Evolutionary conservation across 2,329 filamentous ascomycete species (phyloP).

Genomic region (Phialemoniopsis sp.): DNA sequence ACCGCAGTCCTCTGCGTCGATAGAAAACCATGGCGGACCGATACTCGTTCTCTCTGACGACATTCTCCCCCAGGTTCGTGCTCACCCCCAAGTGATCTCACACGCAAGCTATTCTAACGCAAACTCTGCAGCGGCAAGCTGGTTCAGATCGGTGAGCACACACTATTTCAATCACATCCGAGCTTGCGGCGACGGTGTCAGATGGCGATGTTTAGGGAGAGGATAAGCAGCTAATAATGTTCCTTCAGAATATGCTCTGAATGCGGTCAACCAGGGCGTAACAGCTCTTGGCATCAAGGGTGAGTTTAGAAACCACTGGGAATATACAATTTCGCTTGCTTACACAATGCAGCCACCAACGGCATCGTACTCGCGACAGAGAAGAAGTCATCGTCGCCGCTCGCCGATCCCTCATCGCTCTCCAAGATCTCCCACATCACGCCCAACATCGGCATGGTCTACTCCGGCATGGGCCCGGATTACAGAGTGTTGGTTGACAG

Average conservation of each 20-base stretch:
- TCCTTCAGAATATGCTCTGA: slow-evolving; percentile 87
- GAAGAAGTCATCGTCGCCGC: slow-evolving; percentile 97
- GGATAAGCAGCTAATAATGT: not conserved
- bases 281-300: slow-evolving; percentile 98
- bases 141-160: slow-evolving; percentile 80
- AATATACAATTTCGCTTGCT: not conserved
- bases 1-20: not conserved
- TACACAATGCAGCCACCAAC: slow-evolving; percentile 71
- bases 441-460: slow-evolving; percentile 99
- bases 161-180: slow-evolving; percentile 29
- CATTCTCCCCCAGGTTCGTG: slow-evolving; percentile 95
- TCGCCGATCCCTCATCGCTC: slow-evolving; percentile 90
- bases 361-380: slow-evolving; percentile 98
- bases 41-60: slow-evolving; percentile 99
- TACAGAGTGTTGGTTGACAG: slow-evolving; percentile 97
- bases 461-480: slow-evolving; percentile 98
- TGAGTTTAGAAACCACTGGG: slow-evolving; percentile 30
- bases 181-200: slow-evolving; percentile 6
- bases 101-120: slow-evolving; percentile 14
- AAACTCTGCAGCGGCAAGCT: slow-evolving; percentile 76
- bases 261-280: slow-evolving; percentile 98
- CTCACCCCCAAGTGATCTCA: slow-evolving; percentile 9
- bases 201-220: not conserved
- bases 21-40: slow-evolving; percentile 78
- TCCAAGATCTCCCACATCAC: slow-evolving; percentile 98